Evolutionary conservation across 495 filamentous ascomycete species (phyloP).

Genomic region (Tuber aestivum): DNA sequence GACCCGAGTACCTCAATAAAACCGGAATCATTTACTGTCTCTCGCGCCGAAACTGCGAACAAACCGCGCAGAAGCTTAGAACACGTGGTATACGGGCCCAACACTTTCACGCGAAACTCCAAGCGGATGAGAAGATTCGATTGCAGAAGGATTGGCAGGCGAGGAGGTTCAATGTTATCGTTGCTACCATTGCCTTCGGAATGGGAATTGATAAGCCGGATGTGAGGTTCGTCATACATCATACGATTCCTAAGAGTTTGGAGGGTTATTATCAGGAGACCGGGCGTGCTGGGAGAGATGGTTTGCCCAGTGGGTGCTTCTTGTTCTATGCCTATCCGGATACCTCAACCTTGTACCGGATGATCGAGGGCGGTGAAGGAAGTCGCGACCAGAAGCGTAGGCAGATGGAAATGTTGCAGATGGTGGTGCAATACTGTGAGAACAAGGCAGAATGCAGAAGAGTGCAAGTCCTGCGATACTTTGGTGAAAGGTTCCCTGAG

Average conservation of each 20-base stretch:
- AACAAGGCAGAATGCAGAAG: constrained; percentile 79
- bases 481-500: constrained; percentile 71
- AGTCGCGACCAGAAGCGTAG: constrained; percentile 70
- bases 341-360: constrained; percentile 54
- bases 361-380: constrained; percentile 76
- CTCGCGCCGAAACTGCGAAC: constrained; percentile 74
- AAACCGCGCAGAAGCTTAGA: constrained; percentile 62
- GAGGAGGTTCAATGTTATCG: constrained; percentile 75
- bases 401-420: constrained; percentile 75
- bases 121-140: constrained; percentile 54
- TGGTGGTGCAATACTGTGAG: constrained; percentile 79
- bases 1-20: constrained; percentile 56
- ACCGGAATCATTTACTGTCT: constrained; percentile 94
- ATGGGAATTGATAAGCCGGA: constrained; percentile 99
- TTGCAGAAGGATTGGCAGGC: constrained; percentile 78
- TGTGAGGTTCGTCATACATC: constrained; percentile 91
- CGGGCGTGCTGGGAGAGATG: constrained; percentile 87
- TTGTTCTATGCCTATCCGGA: constrained; percentile 81
- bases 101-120: constrained; percentile 81
- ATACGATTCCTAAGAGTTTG: constrained; percentile 85
- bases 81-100: constrained; percentile 61
- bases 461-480: constrained; percentile 83
- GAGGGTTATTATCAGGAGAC: constrained; percentile 99
- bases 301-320: constrained; percentile 78
- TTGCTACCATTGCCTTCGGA: constrained; percentile 98